Percentiles rank a stretch among this genome's conserved stretches.
phyloP scores from a whole-genome alignment of 1,284 basidiomycete genomes.

The Mycena citricolor region DNA sequence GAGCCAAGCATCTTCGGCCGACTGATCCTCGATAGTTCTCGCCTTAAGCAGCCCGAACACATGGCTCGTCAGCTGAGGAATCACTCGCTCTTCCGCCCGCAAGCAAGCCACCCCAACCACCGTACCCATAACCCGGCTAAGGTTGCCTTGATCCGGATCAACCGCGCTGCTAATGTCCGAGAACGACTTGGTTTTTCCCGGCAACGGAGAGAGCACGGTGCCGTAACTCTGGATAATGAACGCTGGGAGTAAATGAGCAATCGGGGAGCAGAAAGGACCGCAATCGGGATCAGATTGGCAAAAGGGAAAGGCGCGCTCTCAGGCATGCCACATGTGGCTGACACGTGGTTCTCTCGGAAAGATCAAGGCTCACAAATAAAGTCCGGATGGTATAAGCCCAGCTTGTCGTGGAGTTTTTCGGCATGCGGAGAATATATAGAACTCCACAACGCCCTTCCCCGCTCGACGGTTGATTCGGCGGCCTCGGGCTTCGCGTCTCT shows the following conservation, averaged over 20 bases:
- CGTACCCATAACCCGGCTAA: conserved; percentile 85
- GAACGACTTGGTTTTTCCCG: conserved; percentile 48
- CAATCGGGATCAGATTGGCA: conserved; percentile 19
- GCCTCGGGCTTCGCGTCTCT: conserved; percentile 65
- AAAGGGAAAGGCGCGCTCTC: conserved; percentile 5
- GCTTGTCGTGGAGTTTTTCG: conserved; percentile 86
- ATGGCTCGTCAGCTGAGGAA: conserved; percentile 89
- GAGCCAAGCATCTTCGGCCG: conserved; percentile 83
- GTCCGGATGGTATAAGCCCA: conserved; percentile 83
- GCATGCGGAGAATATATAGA: conserved; percentile 91
- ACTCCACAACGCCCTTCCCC: conserved; percentile 80
- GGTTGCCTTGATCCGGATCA: conserved; percentile 72
- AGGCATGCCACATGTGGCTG: no score
- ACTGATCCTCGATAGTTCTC: conserved; percentile 55
- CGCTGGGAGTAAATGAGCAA: conserved; percentile 48
- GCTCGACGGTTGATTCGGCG: conserved; percentile 62
- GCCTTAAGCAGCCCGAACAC: conserved; percentile 93
- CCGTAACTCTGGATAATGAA: conserved; percentile 96
- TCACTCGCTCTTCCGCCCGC: conserved; percentile 86
- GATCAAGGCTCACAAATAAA: conserved; percentile 65
- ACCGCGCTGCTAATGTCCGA: conserved; percentile 37
- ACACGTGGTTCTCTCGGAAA: no score
- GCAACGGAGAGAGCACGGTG: conserved; percentile 76
- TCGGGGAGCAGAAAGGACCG: conserved; percentile 27
- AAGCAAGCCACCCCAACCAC: conserved; percentile 91